Evolutionary conservation across 1,284 basidiomycete species (phyloP).

Genomic region (Vanrija humicola): DNA sequence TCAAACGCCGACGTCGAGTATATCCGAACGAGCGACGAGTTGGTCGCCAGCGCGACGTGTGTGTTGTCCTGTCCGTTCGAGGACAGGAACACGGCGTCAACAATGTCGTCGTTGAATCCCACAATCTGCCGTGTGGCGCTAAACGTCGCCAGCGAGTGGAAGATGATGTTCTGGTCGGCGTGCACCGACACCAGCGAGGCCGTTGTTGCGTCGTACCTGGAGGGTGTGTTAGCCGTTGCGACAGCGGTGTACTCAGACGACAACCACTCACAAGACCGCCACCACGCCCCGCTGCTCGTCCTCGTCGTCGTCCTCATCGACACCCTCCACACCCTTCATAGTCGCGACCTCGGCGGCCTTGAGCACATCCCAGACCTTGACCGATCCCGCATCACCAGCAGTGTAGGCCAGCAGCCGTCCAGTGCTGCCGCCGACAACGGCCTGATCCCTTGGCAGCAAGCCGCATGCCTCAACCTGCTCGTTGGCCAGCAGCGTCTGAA

Average conservation of each 20-base stretch:
- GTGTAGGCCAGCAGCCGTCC: constrained; percentile 67
- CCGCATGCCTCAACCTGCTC: constrained; percentile 86
- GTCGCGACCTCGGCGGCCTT: constrained; percentile 62
- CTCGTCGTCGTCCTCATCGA: constrained; percentile 58
- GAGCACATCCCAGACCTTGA: constrained; percentile 77
- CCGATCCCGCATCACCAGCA: constrained; percentile 77
- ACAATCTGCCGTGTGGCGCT: constrained; percentile 77
- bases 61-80: constrained; percentile 32
- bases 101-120: constrained; percentile 97
- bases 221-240: constrained; percentile 19
- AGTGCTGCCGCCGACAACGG: constrained; percentile 37
- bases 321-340: constrained; percentile 51
- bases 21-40: constrained; percentile 85
- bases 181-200: constrained; percentile 81
- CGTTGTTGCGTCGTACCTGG: constrained; percentile 63
- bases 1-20: constrained; percentile 71
- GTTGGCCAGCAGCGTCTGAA: constrained; percentile 79
- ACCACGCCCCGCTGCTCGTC: constrained; percentile 60
- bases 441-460: constrained; percentile 50
- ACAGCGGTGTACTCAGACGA: background rate
- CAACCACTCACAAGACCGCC: constrained; percentile 24
- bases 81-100: constrained; percentile 73
- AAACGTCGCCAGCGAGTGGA: constrained; percentile 67
- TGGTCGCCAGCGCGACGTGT: constrained; percentile 89
- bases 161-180: constrained; percentile 94